A percentile compares a stretch with the other conserved stretches of the same genome.
Conservation (phyloP, 2,329 filamentous ascomycete genomes). For the Zasmidium citrigriseum region DNA sequence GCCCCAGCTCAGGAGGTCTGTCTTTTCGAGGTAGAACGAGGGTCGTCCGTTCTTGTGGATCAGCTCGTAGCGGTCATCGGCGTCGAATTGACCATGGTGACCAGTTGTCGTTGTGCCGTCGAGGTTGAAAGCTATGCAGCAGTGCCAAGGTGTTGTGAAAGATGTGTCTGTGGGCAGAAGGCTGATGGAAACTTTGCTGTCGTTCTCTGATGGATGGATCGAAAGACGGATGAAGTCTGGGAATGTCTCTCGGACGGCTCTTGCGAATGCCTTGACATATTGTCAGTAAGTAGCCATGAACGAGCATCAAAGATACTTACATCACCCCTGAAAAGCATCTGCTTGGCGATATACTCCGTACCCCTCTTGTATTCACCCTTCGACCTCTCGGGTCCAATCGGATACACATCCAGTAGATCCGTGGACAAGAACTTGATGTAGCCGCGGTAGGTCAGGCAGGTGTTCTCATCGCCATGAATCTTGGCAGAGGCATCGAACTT, state of each 20-base stretch:
- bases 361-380: slow-evolving; percentile 17
- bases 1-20: slow-evolving; percentile 8
- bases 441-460: slow-evolving; percentile 17
- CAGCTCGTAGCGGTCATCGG: slow-evolving; percentile 16
- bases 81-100: slow-evolving; percentile 11
- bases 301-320: slow-evolving; percentile 5
- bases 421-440: slow-evolving; percentile 17
- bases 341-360: slow-evolving; percentile 18
- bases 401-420: slow-evolving; percentile 18
- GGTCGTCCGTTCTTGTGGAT: slow-evolving; percentile 11
- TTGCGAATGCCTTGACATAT: slow-evolving; percentile 10
- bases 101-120: slow-evolving; percentile 22
- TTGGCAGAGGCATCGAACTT: slow-evolving; percentile 8
- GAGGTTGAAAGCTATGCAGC: slow-evolving; percentile 19
- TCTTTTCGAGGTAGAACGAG: slow-evolving; percentile 17
- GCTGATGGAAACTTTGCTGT: slow-evolving; percentile 14
- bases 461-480: slow-evolving; percentile 13
- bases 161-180: slow-evolving; percentile 11
- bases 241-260: slow-evolving; percentile 14
- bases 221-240: slow-evolving; percentile 14
- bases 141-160: slow-evolving; percentile 21
- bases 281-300: not conserved
- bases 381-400: slow-evolving; percentile 9
- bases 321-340: slow-evolving; percentile 22
- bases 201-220: slow-evolving; percentile 11